A percentile compares a stretch with the other conserved stretches of the same genome.
These are phyloP conservation scores for Plasmodium vinckei DNA, from an alignment of 169 alveolate species.

Conservation along the genomic window DNA sequence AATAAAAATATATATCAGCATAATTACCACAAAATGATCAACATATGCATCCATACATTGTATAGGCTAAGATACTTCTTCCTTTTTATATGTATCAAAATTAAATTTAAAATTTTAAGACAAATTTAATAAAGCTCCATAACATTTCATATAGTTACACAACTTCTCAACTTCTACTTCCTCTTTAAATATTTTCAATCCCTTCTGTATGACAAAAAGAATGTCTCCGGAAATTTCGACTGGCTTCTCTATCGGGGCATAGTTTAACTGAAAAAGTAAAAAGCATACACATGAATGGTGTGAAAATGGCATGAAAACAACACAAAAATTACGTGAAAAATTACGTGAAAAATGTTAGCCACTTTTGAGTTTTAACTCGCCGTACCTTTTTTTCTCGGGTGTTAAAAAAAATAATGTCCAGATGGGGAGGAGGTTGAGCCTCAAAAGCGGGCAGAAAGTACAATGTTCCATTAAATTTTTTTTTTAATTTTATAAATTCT, in stretches of 20 bases:
- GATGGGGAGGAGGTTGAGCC: conserved; percentile 84
- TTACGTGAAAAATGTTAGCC: neutral
- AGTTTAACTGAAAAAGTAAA: conserved; percentile 25
- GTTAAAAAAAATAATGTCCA: conserved; percentile 71
- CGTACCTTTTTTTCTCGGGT: conserved; percentile 59
- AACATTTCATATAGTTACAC: conserved; percentile 27
- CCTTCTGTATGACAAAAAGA: conserved; percentile 57
- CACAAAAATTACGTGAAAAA: too few species aligned
- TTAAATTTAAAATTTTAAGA: too few species aligned
- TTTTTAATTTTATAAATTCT: conserved; percentile 77
- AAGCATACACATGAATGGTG: too few species aligned
- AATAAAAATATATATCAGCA: too few species aligned
- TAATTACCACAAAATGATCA: too few species aligned
- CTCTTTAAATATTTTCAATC: conserved; percentile 51
- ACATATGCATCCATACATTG: too few species aligned
- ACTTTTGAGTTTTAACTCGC: too few species aligned
- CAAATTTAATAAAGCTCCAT: conserved; percentile 38
- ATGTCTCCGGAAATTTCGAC: conserved; percentile 45
- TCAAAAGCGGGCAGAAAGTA: conserved; percentile 82
- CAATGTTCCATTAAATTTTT: conserved; percentile 75
- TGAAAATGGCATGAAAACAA: neutral
- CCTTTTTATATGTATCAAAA: too few species aligned
- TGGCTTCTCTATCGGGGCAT: conserved; percentile 43
- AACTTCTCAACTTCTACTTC: conserved; percentile 48
- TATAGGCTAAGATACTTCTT: too few species aligned